Base-by-base conservation (phyloP, 1,284 basidiomycete species). In the Phlebopus sp. region DNA sequence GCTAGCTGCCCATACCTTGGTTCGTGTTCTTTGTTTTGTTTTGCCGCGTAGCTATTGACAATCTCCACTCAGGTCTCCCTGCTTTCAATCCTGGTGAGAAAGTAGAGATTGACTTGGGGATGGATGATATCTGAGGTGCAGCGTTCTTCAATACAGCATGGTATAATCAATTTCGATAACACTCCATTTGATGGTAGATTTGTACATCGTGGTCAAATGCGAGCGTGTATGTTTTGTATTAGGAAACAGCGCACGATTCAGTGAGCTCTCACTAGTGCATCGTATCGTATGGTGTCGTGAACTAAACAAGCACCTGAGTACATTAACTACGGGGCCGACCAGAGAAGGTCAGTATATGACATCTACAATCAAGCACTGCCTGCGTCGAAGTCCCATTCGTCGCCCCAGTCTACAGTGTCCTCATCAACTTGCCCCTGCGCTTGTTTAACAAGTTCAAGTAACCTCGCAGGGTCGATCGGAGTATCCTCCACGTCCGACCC, bases 21-120 rank as follows among this genome's bases (percentile, higher is more conserved):
- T 96, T 57, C 57, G 86, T 79, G 25, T 40, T 44, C 17, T 9
- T 50, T 29, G 37, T 15, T 46, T 32, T 42, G 51, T 34, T 49
- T 45, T 52, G 25, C 57, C 30, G 44, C 31, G 21, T 35, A 27
- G 9, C 2, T 35, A 21, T 21, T 41, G 49, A 52, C 49, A 3
- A 59, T 18, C 11, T 9, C 9, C 8, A 29, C 39, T 47, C 25
- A 86, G 94, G 96, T 56, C 79, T 99, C 38, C 97, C 97, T 42
- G 92, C 96, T 4, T 99, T 99, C 75, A 92, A 97, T 71, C 96
- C 97, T 1, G 97, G 97, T 46, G 92, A 98, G 75, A 95, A 97
- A 75, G 93, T 98, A 36, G 86, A 94, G 74, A 89, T 90, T 64
- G 81, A 85, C 64, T 78, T 92, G 53, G 82, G 78, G 46, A 89